Evolutionary conservation across 768 basidiomycete genomes (phyloP), one percentile per base, ranked within the genome.

Genomic region (Calocera cornea): DNA sequence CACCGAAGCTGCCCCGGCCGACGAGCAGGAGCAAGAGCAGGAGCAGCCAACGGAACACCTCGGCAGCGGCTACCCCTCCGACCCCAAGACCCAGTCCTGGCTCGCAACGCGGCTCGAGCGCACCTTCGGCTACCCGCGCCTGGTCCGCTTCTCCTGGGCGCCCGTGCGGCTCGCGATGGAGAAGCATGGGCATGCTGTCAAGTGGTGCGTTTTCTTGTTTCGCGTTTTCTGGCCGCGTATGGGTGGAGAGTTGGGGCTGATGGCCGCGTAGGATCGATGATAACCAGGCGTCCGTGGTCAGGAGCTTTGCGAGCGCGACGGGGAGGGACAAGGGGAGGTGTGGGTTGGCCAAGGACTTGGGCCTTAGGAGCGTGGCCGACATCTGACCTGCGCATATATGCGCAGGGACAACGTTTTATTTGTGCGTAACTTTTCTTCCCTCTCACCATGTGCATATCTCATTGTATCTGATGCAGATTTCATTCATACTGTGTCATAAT

Each of bases 61-160:
- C 22, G 92, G 93, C 1, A 90, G 90, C 66, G 95, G 95, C 3
- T 98, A 98, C 78, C 95, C 95, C 1, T 87, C 88, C 73, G 95
- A 99, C 77, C 95, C 97, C 0, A 92, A 88, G 72, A 98, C 97
- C 0, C 85, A 93, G 72, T 85, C 85, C 0, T 98, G 92, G 91
- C 79, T 99, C 14, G 83, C 83, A 70, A 75, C 79, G 0, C 82
- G 88, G 0, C 73, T 97, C 14, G 87, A 97, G 66, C 88, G 87
- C 1, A 88, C 92, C 1, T 99, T 99, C 74, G 97, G 97, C 2
- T 95, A 86, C 73, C 95, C 95, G 0, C 88, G 85, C 19, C 77
- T 97, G 41, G 95, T 86, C 1, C 85, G 97, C 19, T 98, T 98
- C 78, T 93, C 90, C 1, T 99, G 97, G 97, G 86, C 90, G 1